Percentiles rank a stretch among this genome's conserved stretches.
phyloP scores from a whole-genome alignment of 73 alveolate species.

The Paramecium biaurelia region DNA sequence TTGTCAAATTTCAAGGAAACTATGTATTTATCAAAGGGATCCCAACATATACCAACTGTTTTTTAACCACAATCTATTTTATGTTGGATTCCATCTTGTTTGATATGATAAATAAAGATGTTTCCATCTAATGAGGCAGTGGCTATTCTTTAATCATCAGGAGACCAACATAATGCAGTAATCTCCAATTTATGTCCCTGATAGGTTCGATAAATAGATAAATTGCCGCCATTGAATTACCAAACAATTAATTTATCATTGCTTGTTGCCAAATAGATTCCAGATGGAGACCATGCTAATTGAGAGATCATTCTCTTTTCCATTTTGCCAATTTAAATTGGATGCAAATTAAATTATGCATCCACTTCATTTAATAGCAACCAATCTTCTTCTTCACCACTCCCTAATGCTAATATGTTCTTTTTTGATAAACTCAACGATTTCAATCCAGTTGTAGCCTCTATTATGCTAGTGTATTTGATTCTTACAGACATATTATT shows the following conservation, averaged over 20 bases:
- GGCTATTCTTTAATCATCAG: slow-evolving; percentile 53
- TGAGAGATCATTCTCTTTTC: slow-evolving; percentile 16
- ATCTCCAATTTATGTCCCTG: slow-evolving; percentile 51
- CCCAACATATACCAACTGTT: slow-evolving; percentile 60
- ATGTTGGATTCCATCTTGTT: background rate
- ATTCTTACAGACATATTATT: background rate
- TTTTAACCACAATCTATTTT: slow-evolving; percentile 21
- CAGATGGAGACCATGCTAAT: slow-evolving; percentile 54
- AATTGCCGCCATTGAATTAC: slow-evolving; percentile 29
- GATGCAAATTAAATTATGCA: background rate
- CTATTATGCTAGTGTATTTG: background rate
- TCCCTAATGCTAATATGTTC: background rate
- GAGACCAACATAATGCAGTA: slow-evolving; percentile 60
- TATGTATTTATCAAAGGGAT: slow-evolving; percentile 52
- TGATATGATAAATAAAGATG: slow-evolving; percentile 6
- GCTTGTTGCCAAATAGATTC: slow-evolving; percentile 20
- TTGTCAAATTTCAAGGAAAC: slow-evolving; percentile 53
- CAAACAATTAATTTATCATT: slow-evolving; percentile 49
- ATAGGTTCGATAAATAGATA: background rate
- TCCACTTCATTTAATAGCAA: background rate
- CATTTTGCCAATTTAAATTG: background rate
- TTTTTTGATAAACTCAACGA: background rate
- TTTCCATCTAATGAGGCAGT: slow-evolving; percentile 57
- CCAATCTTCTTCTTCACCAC: slow-evolving; percentile 39
- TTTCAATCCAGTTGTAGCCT: background rate